Evolutionary conservation across 352 stramenopile species (phyloP).

Genomic region (Nothophytophthora sp.): DNA sequence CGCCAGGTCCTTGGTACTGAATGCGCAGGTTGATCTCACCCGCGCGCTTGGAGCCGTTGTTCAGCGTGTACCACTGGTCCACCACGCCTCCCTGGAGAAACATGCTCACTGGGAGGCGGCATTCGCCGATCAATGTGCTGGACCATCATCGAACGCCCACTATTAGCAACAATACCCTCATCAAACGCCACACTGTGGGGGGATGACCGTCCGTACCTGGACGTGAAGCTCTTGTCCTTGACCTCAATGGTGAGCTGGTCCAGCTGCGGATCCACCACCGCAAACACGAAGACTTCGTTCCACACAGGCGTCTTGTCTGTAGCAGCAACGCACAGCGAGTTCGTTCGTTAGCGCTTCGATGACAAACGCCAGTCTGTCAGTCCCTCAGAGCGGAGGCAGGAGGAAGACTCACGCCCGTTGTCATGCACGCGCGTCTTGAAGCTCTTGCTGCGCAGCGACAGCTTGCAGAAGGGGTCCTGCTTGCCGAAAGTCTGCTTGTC

Average conservation of each 20-base stretch:
- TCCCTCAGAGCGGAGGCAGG: not conserved
- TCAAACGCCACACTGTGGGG: no score
- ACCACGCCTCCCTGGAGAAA: constrained; percentile 64
- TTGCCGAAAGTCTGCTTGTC: constrained; percentile 88
- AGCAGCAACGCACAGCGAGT: not conserved
- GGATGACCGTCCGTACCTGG: no score
- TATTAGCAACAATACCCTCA: no score
- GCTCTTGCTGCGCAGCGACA: constrained; percentile 56
- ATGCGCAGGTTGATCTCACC: constrained; percentile 86
- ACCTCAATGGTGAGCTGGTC: constrained; percentile 77
- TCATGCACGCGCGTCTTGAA: constrained; percentile 83
- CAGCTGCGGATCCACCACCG: constrained; percentile 70
- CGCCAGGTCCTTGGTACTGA: constrained; percentile 49
- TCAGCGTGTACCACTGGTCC: constrained; percentile 84
- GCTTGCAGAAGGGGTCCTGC: constrained; percentile 83
- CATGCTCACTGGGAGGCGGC: constrained; percentile 71
- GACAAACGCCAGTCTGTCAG: not conserved
- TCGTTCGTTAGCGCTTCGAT: no score
- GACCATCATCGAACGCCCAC: no score
- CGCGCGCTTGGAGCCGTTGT: constrained; percentile 55
- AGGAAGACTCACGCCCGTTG: constrained; percentile 61
- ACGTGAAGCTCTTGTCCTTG: constrained; percentile 87
- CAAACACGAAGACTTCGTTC: constrained; percentile 85
- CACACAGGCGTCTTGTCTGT: constrained; percentile 72
- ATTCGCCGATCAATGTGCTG: constrained; percentile 76